A percentile compares a stretch with the other conserved stretches of the same genome.
Conservation (phyloP, 192 early-diverging fungal genomes). For the Coemansia sp. region DNA sequence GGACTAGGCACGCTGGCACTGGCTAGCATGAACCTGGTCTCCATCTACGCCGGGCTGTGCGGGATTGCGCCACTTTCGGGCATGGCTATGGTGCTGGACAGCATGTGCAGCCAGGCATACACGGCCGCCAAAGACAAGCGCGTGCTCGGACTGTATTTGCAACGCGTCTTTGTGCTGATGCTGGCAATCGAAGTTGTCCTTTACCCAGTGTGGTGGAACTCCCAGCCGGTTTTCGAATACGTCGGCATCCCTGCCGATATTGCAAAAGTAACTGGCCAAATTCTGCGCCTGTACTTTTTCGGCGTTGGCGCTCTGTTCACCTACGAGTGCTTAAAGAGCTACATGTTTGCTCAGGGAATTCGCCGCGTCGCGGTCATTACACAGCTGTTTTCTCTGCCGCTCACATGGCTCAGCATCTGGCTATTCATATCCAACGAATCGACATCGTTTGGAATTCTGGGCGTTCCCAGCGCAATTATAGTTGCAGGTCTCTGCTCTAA, state of each 20-base stretch:
- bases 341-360: conserved; percentile 86
- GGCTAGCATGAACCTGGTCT: conserved; percentile 67
- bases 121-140: conserved; percentile 64
- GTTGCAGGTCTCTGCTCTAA: conserved; percentile 56
- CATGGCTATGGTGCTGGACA: conserved; percentile 70
- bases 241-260: conserved; percentile 60
- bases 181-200: conserved; percentile 62
- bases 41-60: conserved; percentile 69
- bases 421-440: conserved; percentile 60
- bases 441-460: conserved; percentile 62
- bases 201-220: conserved; percentile 59
- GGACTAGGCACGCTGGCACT: conserved; percentile 61
- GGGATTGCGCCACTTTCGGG: conserved; percentile 67
- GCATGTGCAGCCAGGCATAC: conserved; percentile 70
- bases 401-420: conserved; percentile 76
- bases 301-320: conserved; percentile 69
- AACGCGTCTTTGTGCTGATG: conserved; percentile 77
- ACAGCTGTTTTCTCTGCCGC: conserved; percentile 64
- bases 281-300: conserved; percentile 64
- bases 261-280: conserved; percentile 62
- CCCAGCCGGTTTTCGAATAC: conserved; percentile 20
- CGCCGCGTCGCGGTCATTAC: conserved; percentile 77
- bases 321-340: conserved; percentile 83
- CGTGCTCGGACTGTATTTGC: conserved; percentile 66
- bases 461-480: conserved; percentile 66